Conservation (phyloP, 352 stramenopile genomes). For the Nothophytophthora sp. region DNA sequence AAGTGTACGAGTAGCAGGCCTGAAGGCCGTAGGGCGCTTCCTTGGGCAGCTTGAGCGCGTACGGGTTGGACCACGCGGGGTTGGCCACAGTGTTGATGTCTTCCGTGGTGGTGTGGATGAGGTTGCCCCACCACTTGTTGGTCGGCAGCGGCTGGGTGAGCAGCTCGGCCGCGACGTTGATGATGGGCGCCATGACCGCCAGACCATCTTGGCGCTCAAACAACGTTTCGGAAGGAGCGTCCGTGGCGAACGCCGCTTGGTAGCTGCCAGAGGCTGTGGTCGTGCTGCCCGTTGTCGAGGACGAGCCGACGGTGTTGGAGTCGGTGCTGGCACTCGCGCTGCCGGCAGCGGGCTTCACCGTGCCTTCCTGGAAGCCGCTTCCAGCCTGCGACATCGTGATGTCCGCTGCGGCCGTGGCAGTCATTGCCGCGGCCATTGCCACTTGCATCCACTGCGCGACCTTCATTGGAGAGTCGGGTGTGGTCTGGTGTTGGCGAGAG, state of each 20-base stretch:
- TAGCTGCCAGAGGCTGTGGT: constrained; percentile 12
- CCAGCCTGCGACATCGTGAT: constrained; percentile 21
- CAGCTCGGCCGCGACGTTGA: constrained; percentile 57
- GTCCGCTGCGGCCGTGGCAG: constrained; percentile 6
- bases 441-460: constrained; percentile 27
- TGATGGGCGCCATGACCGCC: constrained; percentile 45
- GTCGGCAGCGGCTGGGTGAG: constrained; percentile 64
- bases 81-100: constrained; percentile 45
- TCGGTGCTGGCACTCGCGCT: constrained; percentile 4
- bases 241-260: constrained; percentile 44
- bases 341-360: constrained; percentile 11
- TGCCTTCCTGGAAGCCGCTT: constrained; percentile 22
- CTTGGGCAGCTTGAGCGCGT: constrained; percentile 54
- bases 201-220: constrained; percentile 51
- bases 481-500: constrained; percentile 2
- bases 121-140: constrained; percentile 85
- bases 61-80: constrained; percentile 68
- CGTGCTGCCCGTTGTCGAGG: constrained; percentile 9
- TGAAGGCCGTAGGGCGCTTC: constrained; percentile 53
- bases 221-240: constrained; percentile 36
- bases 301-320: constrained; percentile 1
- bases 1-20: constrained; percentile 63
- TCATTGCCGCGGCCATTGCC: constrained; percentile 4
- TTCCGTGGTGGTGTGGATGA: constrained; percentile 56
- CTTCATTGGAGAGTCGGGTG: constrained; percentile 21